Conservation (phyloP, 2,329 filamentous ascomycete species). For the Paecilomyces sp. region DNA sequence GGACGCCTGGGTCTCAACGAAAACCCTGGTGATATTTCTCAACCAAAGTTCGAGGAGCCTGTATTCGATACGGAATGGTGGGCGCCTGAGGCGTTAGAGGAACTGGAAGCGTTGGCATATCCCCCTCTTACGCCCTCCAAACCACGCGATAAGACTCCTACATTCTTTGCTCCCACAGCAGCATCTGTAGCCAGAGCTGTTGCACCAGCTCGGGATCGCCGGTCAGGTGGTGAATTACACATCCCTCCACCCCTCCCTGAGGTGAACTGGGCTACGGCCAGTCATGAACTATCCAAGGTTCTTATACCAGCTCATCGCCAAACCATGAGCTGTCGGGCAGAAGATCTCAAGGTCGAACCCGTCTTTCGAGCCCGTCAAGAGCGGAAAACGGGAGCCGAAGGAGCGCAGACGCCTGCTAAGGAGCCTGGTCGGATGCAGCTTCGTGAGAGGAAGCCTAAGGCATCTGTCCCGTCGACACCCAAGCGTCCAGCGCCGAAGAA, state of each 20-base stretch:
- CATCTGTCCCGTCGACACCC: conserved; percentile 40
- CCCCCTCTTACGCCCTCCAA: conserved; percentile 47
- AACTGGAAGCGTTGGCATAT: conserved; percentile 56
- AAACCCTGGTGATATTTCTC: conserved; percentile 1
- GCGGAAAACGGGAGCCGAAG: conserved; percentile 49
- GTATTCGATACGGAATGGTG: conserved; percentile 67
- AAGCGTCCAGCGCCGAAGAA: conserved; percentile 41
- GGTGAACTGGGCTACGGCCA: conserved; percentile 78
- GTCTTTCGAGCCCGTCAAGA: conserved; percentile 58
- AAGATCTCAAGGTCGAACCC: conserved; percentile 65
- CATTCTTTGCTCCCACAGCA: conserved; percentile 81
- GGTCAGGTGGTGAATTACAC: conserved; percentile 18
- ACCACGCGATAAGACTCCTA: conserved; percentile 54
- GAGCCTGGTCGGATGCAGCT: conserved; percentile 63
- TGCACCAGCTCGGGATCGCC: conserved; percentile 54
- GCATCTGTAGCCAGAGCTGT: conserved; percentile 77
- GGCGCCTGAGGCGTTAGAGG: conserved; percentile 58
- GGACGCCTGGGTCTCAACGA: conserved; percentile 26
- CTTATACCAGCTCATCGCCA: conserved; percentile 71
- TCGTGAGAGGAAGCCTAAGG: conserved; percentile 58
- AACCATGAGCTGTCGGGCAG: conserved; percentile 66
- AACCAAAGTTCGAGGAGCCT: conserved; percentile 9
- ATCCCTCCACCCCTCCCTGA: conserved; percentile 68
- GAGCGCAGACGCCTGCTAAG: conserved; percentile 32
- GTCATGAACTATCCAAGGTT: conserved; percentile 72